These are phyloP conservation scores for Plenodomus tracheiphilus DNA, from an alignment of 2,329 filamentous ascomycete species.

Conservation along the genomic window DNA sequence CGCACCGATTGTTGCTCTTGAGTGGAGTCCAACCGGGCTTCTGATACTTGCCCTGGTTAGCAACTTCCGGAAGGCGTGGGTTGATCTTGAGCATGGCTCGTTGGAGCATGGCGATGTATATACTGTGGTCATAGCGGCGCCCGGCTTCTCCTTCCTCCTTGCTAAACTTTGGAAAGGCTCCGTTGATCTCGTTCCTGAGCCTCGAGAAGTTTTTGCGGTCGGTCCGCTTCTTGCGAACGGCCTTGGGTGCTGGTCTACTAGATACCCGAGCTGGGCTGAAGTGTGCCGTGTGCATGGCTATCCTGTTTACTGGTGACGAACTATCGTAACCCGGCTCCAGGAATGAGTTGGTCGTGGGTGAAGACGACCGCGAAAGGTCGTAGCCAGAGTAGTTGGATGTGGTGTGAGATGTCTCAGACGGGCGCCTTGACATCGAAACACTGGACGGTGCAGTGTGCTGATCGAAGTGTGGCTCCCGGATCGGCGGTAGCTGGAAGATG, in stretches of 20 bases:
- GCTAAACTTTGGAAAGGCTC: not conserved
- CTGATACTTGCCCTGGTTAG: conserved; percentile 6
- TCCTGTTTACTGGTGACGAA: not conserved
- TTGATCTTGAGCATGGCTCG: conserved; percentile 8
- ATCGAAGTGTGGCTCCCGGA: not conserved
- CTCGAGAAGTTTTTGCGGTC: conserved; percentile 7
- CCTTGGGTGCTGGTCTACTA: not conserved
- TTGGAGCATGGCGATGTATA: conserved; percentile 1
- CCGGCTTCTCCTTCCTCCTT: conserved; percentile 11
- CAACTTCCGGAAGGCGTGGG: conserved; percentile 10
- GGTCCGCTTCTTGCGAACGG: conserved; percentile 5
- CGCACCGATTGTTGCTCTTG: conserved; percentile 25
- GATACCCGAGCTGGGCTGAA: not conserved
- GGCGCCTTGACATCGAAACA: conserved; percentile 2
- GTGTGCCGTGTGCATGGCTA: not conserved
- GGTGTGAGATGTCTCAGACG: conserved; percentile 4
- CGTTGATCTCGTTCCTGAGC: not conserved
- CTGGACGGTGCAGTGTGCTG: not conserved
- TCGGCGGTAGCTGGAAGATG: not conserved
- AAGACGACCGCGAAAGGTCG: conserved; percentile 1
- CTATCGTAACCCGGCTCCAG: not conserved
- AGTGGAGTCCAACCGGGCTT: conserved; percentile 17
- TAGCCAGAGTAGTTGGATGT: conserved; percentile 1
- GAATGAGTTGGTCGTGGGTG: not conserved
- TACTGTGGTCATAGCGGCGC: conserved; percentile 7